These are phyloP conservation scores for Annulohypoxylon maeteangense DNA, from an alignment of 495 filamentous ascomycete genomes.

Conservation along the genomic window DNA sequence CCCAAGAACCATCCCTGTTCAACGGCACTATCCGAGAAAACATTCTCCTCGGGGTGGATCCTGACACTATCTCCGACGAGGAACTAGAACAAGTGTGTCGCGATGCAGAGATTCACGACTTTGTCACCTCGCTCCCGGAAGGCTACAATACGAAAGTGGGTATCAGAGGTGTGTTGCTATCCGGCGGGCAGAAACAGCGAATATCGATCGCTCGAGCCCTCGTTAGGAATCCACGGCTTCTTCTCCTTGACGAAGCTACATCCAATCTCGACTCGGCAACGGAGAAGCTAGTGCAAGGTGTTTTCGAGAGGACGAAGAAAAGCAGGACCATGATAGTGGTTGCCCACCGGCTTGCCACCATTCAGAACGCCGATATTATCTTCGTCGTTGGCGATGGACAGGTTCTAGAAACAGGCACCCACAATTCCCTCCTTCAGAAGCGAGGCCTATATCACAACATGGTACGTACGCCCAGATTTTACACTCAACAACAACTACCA, in stretches of 20 bases:
- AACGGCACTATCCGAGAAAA: slow-evolving; percentile 71
- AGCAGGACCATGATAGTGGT: slow-evolving; percentile 80
- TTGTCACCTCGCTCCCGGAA: slow-evolving; percentile 65
- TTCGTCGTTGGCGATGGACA: slow-evolving; percentile 64
- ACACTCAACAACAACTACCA: slow-evolving; percentile 1
- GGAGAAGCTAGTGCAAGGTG: slow-evolving; percentile 76
- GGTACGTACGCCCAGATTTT: slow-evolving; percentile 51
- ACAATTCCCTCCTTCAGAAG: slow-evolving; percentile 58
- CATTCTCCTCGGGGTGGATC: slow-evolving; percentile 63
- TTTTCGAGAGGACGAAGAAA: slow-evolving; percentile 71
- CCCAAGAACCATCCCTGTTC: slow-evolving; percentile 69
- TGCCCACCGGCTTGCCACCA: slow-evolving; percentile 70
- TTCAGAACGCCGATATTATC: slow-evolving; percentile 68
- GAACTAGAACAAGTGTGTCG: slow-evolving; percentile 60
- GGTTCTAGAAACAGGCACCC: slow-evolving; percentile 65
- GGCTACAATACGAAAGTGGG: slow-evolving; percentile 73
- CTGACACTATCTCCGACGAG: slow-evolving; percentile 53
- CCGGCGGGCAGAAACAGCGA: slow-evolving; percentile 82
- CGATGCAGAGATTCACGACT: slow-evolving; percentile 69
- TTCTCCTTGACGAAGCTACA: slow-evolving; percentile 85
- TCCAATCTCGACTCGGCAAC: slow-evolving; percentile 79
- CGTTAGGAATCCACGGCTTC: slow-evolving; percentile 74
- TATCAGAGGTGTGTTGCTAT: slow-evolving; percentile 71
- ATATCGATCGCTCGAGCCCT: slow-evolving; percentile 80
- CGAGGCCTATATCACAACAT: slow-evolving; percentile 67